phyloP scores from a whole-genome alignment of 106 monocot species.

The Phalaenopsis aphrodite region DNA sequence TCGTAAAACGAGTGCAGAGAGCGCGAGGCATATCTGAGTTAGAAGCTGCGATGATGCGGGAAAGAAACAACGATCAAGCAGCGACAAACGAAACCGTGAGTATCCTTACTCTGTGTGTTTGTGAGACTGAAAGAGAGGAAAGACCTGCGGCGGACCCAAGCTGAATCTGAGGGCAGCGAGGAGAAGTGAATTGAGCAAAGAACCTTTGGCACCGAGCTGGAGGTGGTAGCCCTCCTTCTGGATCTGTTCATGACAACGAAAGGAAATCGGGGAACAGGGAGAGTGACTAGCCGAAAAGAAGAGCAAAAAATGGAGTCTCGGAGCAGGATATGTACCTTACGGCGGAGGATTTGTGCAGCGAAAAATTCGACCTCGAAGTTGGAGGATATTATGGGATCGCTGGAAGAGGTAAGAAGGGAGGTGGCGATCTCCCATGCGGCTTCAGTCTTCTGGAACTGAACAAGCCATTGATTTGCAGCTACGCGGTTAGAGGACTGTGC shows the following conservation, averaged over 20 bases:
- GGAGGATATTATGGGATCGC: constrained; percentile 1
- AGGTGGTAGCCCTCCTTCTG: constrained; percentile 64
- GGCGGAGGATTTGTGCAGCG: constrained; percentile 88
- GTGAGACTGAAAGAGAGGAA: background rate
- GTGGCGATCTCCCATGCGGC: constrained; percentile 80
- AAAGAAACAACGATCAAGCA: background rate
- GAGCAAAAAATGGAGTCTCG: background rate
- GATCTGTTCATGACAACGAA: constrained; percentile 31
- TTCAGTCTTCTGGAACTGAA: constrained; percentile 78
- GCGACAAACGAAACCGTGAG: background rate
- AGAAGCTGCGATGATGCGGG: constrained; percentile 47
- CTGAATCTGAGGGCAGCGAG: constrained; percentile 60
- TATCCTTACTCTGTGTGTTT: no score
- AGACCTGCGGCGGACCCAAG: constrained; percentile 74
- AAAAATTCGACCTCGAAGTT: constrained; percentile 86
- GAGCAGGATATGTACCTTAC: constrained; percentile 38
- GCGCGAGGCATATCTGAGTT: constrained; percentile 92
- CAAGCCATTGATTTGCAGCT: constrained; percentile 92
- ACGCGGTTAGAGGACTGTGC: constrained; percentile 64
- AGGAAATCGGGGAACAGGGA: background rate
- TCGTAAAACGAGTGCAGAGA: constrained; percentile 69
- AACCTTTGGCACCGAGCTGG: constrained; percentile 43
- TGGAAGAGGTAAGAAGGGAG: constrained; percentile 56
- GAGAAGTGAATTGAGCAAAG: constrained; percentile 71
- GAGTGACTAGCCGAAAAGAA: no score